Base-by-base conservation (phyloP, 2,329 filamentous ascomycete species). In the Epichloe baconii region DNA sequence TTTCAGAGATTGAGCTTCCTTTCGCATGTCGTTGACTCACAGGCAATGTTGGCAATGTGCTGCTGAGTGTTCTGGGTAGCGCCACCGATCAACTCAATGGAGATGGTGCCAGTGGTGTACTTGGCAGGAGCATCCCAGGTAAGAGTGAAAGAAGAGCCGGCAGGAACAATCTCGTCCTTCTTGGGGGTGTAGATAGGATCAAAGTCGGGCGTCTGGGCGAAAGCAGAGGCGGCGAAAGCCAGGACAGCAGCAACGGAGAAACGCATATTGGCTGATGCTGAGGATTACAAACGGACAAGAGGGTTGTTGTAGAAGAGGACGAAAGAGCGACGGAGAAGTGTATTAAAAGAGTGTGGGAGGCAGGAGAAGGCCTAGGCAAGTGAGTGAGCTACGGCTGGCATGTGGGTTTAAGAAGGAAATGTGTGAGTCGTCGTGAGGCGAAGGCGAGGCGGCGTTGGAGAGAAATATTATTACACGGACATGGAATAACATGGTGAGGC, bases 201-300 rank as follows among this genome's bases (percentile, higher is more conserved):
- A 67, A 82, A 83, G 61, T 72, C 73, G n/a, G 66, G 52, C 47
- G 73, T 76, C 66, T 79, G 76, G 48, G 78, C 78, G 53, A 78
- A 56, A 56, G 65, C 73, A 55, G 73, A 64, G 66, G 69, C 68
- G 59, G 71, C 71, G 56, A 76, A 69, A 62, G 76, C 77, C 68
- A 80, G 59, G 57, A 76, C 56, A 61, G 77, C 66, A 54, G 73
- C 66, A 59, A 69, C 63, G 58, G 73, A 64, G 70, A 75, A 79
- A 61, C 71, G 74, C 77, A 82, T 81, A 54, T 74, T 80, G 72
- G 62, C 50, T 14, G 14, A 44, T 49, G 26, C n/a, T 36, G 38
- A 41, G n/a, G 19, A 42, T 19, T 10, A 26, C 3, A 42, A 23
- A 4, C n/a, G 23, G 23, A 35, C 26, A 49, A 19, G 17, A 36